Evolutionary conservation across 1,284 basidiomycete species (phyloP), one percentile per base, ranked within the genome.

Genomic region (Heterobasidion parviporum): DNA sequence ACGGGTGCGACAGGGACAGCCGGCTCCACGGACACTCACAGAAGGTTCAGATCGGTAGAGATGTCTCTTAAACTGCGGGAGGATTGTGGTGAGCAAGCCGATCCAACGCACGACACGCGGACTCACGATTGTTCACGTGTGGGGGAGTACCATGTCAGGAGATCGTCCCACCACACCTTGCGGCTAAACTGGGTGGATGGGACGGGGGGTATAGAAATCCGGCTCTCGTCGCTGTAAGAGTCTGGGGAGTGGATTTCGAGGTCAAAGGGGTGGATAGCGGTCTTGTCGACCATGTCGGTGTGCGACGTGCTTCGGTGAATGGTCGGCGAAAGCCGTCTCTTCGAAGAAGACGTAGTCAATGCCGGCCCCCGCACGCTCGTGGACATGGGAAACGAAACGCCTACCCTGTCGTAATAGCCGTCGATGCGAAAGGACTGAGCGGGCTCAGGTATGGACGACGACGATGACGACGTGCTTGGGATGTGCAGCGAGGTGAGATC

Each of bases 121-220:
- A 65, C 78, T 57, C 61, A 78, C 78, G 78, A 73, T 65, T 74
- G 72, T 56, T 76, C 73, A 56, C 68, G 70, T 56, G 65, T 68
- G 16, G 66, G 53, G 35, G 72, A 67, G 64, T 85, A 85, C 12
- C 72, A 72, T 54, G 68, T 67, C 53, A 85, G 66, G 46, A 89
- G 77, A 56, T 70, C 72, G 59, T 82, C 79, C 85, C 86, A 89
- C 83, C 84, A 87, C 34, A 72, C 64, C 60, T 74, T 75, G 60
- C 78, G 77, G 49, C 72, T 70, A 60, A 75, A 73, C 56, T 78
- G 76, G 51, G 74, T 61, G 8, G 70, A 68, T 45, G 75, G 72
- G 43, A 75, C 68, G 18, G 73, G 52, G 52, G 62, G 59, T 56
- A 66, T 60, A 53, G 60, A 56, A 12, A 54, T 56, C 35, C 60